phyloP scores from a whole-genome alignment of 352 stramenopile genomes.

The Phytophthora ramorum region DNA sequence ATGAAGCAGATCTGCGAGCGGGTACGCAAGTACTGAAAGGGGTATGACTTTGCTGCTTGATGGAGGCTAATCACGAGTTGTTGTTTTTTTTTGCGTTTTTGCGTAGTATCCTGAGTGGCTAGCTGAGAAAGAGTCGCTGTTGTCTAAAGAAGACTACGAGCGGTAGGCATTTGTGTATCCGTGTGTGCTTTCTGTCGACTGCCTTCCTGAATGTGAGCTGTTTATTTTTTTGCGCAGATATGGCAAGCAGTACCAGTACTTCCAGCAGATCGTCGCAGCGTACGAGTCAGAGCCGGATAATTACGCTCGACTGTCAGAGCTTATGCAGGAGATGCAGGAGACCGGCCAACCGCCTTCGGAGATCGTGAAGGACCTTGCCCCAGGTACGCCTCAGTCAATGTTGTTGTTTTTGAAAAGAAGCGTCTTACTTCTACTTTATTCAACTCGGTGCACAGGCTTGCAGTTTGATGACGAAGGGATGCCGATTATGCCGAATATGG shows the following conservation, averaged over 20 bases:
- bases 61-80: background rate
- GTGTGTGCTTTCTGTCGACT: background rate
- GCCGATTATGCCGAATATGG: constrained; percentile 96
- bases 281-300: constrained; percentile 98
- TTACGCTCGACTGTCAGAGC: constrained; percentile 94
- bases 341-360: constrained; percentile 96
- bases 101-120: constrained; percentile 96
- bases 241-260: constrained; percentile 97
- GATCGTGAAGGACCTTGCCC: constrained; percentile 99
- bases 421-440: background rate
- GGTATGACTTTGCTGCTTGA: constrained; percentile 6
- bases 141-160: constrained; percentile 94
- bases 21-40: constrained; percentile 32
- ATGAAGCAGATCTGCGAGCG: constrained; percentile 96
- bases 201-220: constrained; percentile 6
- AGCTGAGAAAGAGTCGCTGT: constrained; percentile 89
- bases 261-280: constrained; percentile 96
- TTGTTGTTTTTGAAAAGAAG: background rate
- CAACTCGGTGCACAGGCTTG: constrained; percentile 56
- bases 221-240: constrained; percentile 61
- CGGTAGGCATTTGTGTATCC: constrained; percentile 36
- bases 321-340: constrained; percentile 97
- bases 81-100: constrained; percentile 10
- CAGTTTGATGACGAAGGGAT: constrained; percentile 97
- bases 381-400: constrained; percentile 50